Evolutionary conservation across 345 rosid species (phyloP), one percentile per base, ranked within the genome.

Genomic region (Eucalyptus sp.): DNA sequence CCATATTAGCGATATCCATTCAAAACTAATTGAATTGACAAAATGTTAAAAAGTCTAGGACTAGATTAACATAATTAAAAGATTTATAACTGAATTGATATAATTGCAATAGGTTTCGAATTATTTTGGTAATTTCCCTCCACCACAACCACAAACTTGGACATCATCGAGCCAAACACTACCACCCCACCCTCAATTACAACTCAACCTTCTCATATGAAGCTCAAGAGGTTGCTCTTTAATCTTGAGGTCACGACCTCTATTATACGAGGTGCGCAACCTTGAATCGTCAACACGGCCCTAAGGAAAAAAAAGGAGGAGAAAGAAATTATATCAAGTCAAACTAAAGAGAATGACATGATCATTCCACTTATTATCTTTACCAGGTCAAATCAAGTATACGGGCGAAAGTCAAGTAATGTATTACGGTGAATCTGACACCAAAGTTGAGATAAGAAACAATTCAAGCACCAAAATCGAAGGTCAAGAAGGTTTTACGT

Each of bases 11-110:
- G 0, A 56, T 56, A 22, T 56, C 6, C 13, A 4, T 22, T 56
- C 13, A 4, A 56, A 56, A 56, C 0, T 56, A 10, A 8, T 2
- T 10, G 13, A 56, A 56, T 56, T 56, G 62, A 24, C 62, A 56
- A 56, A 56, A 56, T 10, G 4, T 24, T 24, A 56, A 22, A 24
- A 56, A 56, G 3, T 24, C 6, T 56, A 56, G 27, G 6, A 24
- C 1, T 22, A 56, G 0, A 56, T 56, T 24, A 4, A 25, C 1
- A 24, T 0, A 56, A 56, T 22, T 22, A 25, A 56, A 24, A 24
- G 0, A 22, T 10, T 56, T 24, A 10, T 22, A 1, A 56, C 0
- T 0, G 0, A 56, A 56, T 24, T 56, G 3, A 9, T 25, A 24
- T 5, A 10, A 56, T 56, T 56, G 0, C 6, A 56, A 22, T 56